Evolutionary conservation across 805 yeast genomes (phyloP), one percentile per base, ranked within the genome.

Genomic region (Naumovozyma baii): DNA sequence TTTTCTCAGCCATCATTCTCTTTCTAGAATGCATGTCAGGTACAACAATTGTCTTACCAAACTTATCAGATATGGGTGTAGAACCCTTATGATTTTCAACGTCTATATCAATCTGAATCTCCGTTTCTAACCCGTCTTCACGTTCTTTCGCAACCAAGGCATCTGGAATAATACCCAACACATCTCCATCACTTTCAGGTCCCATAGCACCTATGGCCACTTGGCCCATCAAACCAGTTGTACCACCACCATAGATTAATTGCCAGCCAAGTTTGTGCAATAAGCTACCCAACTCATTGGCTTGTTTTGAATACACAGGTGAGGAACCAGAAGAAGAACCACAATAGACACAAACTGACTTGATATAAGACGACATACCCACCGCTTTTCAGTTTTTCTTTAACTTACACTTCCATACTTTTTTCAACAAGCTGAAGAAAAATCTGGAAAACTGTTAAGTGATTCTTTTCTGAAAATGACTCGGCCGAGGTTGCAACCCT

Each of bases 21-120:
- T 86, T 86, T 57, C 95, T 72, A 2, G 92, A 80, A 63, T 86
- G 95, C 95, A 86, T 86, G 55, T 84, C 94, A 39, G 74, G 70
- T 2, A 86, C 95, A 49, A 86, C 69, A 0, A 87, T 80, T 13
- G 94, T 82, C 51, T 74, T 72, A 28, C 95, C 95, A 55, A 81
- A 84, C 31, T 63, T 66, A 7, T 54, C 50, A 20, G 64, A 58
- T 32, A 81, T 65, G 22, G 83, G 84, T 5, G 84, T 77, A 7
- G 69, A 60, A 5, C 87, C 87, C 44, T 69, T 69, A 57, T 80
- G 86, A 52, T 76, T 71, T 37, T 76, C 78, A 30, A 76, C 78
- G 18, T 72, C 66, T 37, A 68, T 56, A 54, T 70, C 67, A 37
- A 78, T 57, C 45, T 68, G 66, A 37, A 78, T 57, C 45, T 68